Base-by-base conservation (phyloP, 192 early-diverging fungal species). In the Entophlyctis helioformis region DNA sequence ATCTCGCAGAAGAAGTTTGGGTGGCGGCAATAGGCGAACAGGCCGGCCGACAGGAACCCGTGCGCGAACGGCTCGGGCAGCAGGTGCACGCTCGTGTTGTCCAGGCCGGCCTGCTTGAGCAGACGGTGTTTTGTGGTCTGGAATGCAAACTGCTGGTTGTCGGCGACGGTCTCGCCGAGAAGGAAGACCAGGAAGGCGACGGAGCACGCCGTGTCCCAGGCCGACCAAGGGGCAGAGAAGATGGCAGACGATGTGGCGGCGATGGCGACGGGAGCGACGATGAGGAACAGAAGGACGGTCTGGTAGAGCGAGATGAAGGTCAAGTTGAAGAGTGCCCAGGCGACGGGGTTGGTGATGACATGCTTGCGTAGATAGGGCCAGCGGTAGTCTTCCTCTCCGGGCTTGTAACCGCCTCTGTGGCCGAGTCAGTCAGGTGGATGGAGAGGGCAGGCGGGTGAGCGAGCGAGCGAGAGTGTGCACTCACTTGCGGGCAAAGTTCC, bases 1-100 rank as follows among this genome's bases (percentile, higher is more conserved):
- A n/a, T n/a, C 72, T 92, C 91, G 53, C 78, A 81, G 42, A 85
- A 81, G 54, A 85, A 86, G 58, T 92, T 89, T 28, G 87, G 81
- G 48, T 95, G 91, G n/a, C 91, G 69, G 25, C 67, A 74, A 48
- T 66, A 86, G 13, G n/a, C n/a, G n/a, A n/a, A n/a, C n/a, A n/a
- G n/a, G n/a, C n/a, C n/a, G n/a, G n/a, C n/a, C n/a, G n/a, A 53
- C 43, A 55, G 66, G 64, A 90, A 95, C 1, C 87, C 89, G n/a
- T 69, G 52, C 20, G 60, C 51, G 33, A 60, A 66, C 23, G 56
- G 60, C 11, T 25, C 34, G 18, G 56, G 52, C 18, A 67, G 2
- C 33, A n/a, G n/a, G n/a, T n/a, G n/a, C n/a, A n/a, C n/a, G n/a
- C n/a, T n/a, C n/a, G n/a, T n/a, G n/a, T n/a, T n/a, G n/a, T n/a